A percentile compares a stretch with the other conserved stretches of the same genome.
These are phyloP conservation scores for Phytophthora aleatoria DNA, from an alignment of 352 stramenopile species.

Conservation along the genomic window DNA sequence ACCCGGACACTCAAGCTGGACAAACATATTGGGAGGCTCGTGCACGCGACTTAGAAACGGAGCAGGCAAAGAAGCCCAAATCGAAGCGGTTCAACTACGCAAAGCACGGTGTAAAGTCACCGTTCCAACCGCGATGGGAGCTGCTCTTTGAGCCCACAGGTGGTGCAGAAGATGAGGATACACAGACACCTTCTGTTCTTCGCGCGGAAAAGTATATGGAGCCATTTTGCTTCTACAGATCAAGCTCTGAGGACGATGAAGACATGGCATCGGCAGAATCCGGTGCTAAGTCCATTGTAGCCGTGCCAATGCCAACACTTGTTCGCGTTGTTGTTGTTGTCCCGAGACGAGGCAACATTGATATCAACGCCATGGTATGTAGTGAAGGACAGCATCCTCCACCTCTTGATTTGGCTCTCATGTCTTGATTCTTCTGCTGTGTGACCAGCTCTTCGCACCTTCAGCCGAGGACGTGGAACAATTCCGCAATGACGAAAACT, in stretches of 20 bases:
- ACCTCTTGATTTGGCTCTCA: background rate
- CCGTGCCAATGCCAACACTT: conserved; percentile 70
- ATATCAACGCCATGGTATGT: conserved; percentile 71
- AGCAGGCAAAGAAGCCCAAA: conserved; percentile 63
- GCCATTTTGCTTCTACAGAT: conserved; percentile 65
- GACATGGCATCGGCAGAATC: conserved; percentile 1
- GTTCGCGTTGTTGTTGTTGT: conserved; percentile 62
- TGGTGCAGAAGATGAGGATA: conserved; percentile 1
- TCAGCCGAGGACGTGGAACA: conserved; percentile 30
- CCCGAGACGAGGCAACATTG: conserved; percentile 59
- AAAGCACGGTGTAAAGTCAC: conserved; percentile 59
- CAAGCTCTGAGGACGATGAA: conserved; percentile 1
- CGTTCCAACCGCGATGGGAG: conserved; percentile 69
- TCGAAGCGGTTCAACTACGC: conserved; percentile 68
- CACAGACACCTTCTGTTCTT: conserved; percentile 52
- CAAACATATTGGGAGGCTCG: conserved; percentile 57
- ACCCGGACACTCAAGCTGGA: conserved; percentile 67
- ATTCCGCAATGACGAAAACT: conserved; percentile 39
- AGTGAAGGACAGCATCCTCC: too few species aligned
- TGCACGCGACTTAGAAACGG: conserved; percentile 20
- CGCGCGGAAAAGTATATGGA: conserved; percentile 69
- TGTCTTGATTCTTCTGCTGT: conserved; percentile 2
- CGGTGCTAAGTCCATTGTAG: conserved; percentile 33
- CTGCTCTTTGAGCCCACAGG: conserved; percentile 41
- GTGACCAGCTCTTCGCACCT: conserved; percentile 42